Evolutionary conservation across 169 alveolate species (phyloP), one percentile per base, ranked within the genome.

Genomic region (Amoebophrya sp.): DNA sequence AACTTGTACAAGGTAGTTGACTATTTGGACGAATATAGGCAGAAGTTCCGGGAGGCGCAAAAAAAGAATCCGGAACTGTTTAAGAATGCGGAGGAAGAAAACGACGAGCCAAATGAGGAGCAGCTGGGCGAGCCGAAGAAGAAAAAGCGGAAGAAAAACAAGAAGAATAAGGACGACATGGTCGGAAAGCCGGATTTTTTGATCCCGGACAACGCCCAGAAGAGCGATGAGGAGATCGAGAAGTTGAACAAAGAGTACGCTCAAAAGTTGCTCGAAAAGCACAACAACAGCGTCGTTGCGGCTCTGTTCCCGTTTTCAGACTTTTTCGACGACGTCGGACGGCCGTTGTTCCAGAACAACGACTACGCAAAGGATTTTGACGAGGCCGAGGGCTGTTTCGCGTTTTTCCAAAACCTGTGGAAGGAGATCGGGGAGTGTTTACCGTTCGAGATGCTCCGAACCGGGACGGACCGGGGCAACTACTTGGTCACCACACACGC

Each of bases 401-500:
- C 2, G 35, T 66, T 7, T 25, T 25, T 66, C 32, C 29, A 66
- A 25, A 66, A 2, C 10, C 83, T 66, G 35, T 18, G 29, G 83
- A 66, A 66, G 18, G 83, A 66, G 83, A 66, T 66, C 29, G 83
- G 10, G 32, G 83, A 66, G 83, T 66, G 83, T 25, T 25, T 66
- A 25, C 83, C 83, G 10, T 66, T 66, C 83, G 83, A 66, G 35
- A 18, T 66, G 83, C 83, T 66, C 7, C 83, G 83, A 0, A 25
- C 35, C 83, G 83, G 83, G 35, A 66, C 66, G 66, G 99, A 98
- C 92, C 94, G 99, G n/a, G 97, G 98, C 39, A 95, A 96, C 93
- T 97, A 95, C 93, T 95, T 98, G 91, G 95, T 98, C 91, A 96
- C 98, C 90, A 93, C 93, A 33, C 97, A 97, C 89, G 97, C 99